Base-by-base conservation (phyloP, 306 rosid genomes). In the Corylus avellana region DNA sequence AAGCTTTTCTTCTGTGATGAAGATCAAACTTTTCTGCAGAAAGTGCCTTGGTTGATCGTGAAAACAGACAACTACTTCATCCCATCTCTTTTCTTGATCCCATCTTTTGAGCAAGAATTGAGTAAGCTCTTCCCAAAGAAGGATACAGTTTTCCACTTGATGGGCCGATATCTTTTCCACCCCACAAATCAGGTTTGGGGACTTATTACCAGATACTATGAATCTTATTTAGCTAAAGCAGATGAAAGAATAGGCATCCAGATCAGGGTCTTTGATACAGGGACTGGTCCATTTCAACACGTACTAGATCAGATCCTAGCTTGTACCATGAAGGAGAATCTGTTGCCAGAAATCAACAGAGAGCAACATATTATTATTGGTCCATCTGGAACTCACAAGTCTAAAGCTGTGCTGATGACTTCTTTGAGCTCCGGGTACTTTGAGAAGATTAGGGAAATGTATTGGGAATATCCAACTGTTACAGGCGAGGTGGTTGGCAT, bases 1-100 rank as follows among this genome's bases (percentile, higher is more conserved):
- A 91, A 91, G 85, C 93, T 89, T 80, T 91, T 91, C 92, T 91
- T 91, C 77, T 91, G 96, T 56, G 90, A 88, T 55, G 92, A 89
- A 74, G 93, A 89, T 46, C 96, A 91, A 57, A 22, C 68, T 42
- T 85, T 83, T 72, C 89, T 91, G 55, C 79, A 67, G 70, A 89
- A 80, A 56, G 78, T 83, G 25, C 93, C 96, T 0, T 89, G 93
- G 92, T 83, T 91, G 83, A 58, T 89, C 11, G 58, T 91, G 89
- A 91, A 85, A 83, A 83, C 96, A 32, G 96, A 91, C 75, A 89
- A 91, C 72, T 91, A 91, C 79, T 88, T 91, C 49, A 53, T 83
- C 67, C 96, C 96, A 12, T 87, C 96, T 77, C 85, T 91, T 16
- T 91, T 86, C 85, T 74, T 91, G 74, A 87, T 91, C 74, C 96